Base-by-base conservation (phyloP, 495 filamentous ascomycete species). In the Alectoria sarmentosa region DNA sequence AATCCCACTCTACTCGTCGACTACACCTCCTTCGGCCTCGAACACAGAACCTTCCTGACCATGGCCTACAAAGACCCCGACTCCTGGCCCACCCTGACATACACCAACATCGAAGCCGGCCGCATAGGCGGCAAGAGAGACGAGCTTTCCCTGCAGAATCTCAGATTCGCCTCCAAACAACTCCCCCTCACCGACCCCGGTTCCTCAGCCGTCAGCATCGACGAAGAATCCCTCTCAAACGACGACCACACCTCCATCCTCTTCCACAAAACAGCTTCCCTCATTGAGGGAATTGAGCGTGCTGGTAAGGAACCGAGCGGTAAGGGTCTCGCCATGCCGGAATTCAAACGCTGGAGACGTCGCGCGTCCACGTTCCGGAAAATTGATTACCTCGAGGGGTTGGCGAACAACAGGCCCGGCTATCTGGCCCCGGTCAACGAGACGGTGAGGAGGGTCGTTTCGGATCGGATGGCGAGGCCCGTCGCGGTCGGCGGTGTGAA, bases 41-140 rank as follows among this genome's bases (percentile, higher is more conserved):
- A 68, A 46, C 63, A 66, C 44, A 49, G 37, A 19, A 59, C 64
- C 28, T 30, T 30, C 17, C 48, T 68, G 55, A 19, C 13, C n/a
- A 62, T 65, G 9, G 44, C 58, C 21, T 66, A 62, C n/a, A 1
- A 23, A 10, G 23, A 48, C 26, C 6, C 23, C 14, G 56, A 41
- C 30, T 48, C 56, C 21, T 59, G 63, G 56, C 30, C 66, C 36
- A 46, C 57, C 4, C 48, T 68, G 21, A 65, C 58, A 28, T 68
- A 66, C 52, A 68, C 58, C 23, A 65, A 13, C 32, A 46, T 68
- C 30, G 66, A 68, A 66, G 58, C 59, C 8, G 66, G 66, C 37
- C 58, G 55, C n/a, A 39, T 64, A 7, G 63, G 59, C 30, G 66
- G 66, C 4, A 56, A 63, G 26, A 57, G 66, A 30, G 64, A 65